Evolutionary conservation across 495 filamentous ascomycete species (phyloP).

Genomic region (Glarea lozoyensis): DNA sequence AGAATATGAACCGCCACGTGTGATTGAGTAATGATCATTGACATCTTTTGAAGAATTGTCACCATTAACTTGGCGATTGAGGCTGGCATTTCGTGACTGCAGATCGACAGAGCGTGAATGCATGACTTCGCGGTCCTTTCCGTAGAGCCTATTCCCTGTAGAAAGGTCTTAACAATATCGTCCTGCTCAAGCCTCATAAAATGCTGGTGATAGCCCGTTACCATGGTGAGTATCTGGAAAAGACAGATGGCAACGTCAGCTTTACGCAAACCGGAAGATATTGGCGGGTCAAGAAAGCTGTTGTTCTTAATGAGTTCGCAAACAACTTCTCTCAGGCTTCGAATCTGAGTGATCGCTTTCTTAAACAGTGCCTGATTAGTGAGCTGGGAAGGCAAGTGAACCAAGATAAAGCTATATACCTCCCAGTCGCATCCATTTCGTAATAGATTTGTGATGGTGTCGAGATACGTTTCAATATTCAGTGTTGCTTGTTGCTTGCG

Average conservation of each 20-base stretch:
- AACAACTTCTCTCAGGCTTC: constrained; percentile 63
- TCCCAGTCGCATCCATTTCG: constrained; percentile 84
- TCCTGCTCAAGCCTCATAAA: constrained; percentile 83
- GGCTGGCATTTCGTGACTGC: constrained; percentile 82
- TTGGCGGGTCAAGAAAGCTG: constrained; percentile 67
- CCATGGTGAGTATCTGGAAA: constrained; percentile 72
- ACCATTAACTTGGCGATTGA: constrained; percentile 75
- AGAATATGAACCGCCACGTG: constrained; percentile 88
- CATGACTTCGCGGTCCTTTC: constrained; percentile 83
- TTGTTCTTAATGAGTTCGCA: constrained; percentile 73
- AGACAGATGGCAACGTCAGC: constrained; percentile 82
- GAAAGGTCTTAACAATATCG: constrained; percentile 76
- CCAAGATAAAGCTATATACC: constrained; percentile 81
- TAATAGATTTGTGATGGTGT: constrained; percentile 62
- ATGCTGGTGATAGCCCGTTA: constrained; percentile 78
- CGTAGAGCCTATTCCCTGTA: constrained; percentile 65
- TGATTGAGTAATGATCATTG: constrained; percentile 88
- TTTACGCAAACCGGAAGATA: constrained; percentile 66
- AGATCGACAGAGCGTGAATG: constrained; percentile 89
- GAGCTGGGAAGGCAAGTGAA: constrained; percentile 80
- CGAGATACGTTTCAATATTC: constrained; percentile 66
- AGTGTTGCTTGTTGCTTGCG: constrained; percentile 29
- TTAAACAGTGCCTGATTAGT: constrained; percentile 82
- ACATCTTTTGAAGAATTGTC: constrained; percentile 81
- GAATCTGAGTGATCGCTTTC: constrained; percentile 60